A percentile compares a stretch with the other conserved stretches of the same genome.
Evolutionary conservation across 345 rosid genomes (phyloP).

Genomic region (Gynandropsis gynandra): DNA sequence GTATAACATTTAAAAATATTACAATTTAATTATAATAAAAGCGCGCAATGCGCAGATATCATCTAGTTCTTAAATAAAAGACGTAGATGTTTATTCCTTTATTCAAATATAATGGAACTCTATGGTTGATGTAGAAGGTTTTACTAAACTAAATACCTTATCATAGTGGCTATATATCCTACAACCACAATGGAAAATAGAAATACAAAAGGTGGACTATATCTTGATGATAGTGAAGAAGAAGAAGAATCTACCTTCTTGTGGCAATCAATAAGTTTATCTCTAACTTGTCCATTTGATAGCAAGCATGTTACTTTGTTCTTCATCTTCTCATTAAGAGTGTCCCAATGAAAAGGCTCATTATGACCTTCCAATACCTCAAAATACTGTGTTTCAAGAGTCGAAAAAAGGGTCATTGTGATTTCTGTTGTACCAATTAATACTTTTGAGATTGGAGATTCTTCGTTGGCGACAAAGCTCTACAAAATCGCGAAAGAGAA

Average conservation of each 20-base stretch:
- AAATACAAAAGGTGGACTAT: constrained; percentile 39
- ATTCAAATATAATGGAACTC: too few species aligned
- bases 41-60: too few species aligned
- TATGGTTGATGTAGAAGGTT: too few species aligned
- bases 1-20: too few species aligned
- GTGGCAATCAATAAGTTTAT: constrained; percentile 28
- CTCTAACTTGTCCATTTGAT: constrained; percentile 36
- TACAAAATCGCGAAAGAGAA: constrained; percentile 23
- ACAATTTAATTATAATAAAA: too few species aligned
- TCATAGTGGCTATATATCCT: constrained; percentile 36
- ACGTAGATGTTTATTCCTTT: too few species aligned
- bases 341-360: constrained; percentile 46
- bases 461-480: constrained; percentile 41
- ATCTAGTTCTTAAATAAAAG: too few species aligned
- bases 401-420: constrained; percentile 47
- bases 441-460: constrained; percentile 45
- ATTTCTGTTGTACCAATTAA: constrained; percentile 46
- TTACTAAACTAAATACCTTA: constrained; percentile 22
- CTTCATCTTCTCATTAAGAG: constrained; percentile 41
- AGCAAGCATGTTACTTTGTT: constrained; percentile 33
- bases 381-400: constrained; percentile 47
- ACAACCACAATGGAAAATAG: constrained; percentile 31
- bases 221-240: constrained; percentile 17
- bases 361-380: constrained; percentile 28
- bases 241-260: constrained; percentile 77